Base-by-base conservation (phyloP, 139 green algal species). In the Chlorella sp. region DNA sequence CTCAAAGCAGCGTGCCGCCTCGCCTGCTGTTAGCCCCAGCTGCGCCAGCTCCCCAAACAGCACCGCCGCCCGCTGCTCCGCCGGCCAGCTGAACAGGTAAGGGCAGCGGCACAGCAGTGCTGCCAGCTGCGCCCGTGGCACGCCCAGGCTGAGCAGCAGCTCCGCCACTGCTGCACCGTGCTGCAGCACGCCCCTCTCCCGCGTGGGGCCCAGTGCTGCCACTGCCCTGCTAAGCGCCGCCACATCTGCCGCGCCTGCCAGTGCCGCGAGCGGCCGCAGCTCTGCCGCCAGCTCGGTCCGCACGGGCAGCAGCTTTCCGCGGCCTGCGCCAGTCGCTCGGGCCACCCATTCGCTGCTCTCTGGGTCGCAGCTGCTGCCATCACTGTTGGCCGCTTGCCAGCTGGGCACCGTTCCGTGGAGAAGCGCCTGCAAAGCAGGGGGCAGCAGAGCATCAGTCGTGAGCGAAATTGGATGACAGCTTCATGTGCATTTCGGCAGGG, bases 41-140 rank as follows among this genome's bases (percentile, higher is more conserved):
- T 17, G 11, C 56, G 30, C 41, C 76, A 82, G 76, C 76, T 82
- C 56, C 32, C 76, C 54, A 58, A 72, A 56, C 76, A 82, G 76
- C 76, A 82, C 38, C 7, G 19, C 76, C 17, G 56, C 56, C 2
- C 76, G 76, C 54, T 82, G 36, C 76, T 82, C 54, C 28, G 20
- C 56, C 20, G 56, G 56, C 76, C 76, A 56, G 54, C 56, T 82
- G 54, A 82, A 82, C 36, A 82, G 56, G 24, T 41, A 4, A 2
- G 76, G 76, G 76, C 76, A 82, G 24, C 36, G 76, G 24, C 28
- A 24, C 76, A 82, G 22, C 76, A 82, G 54, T 28, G 34, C 7
- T 1, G n/a, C 56, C 36, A 82, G 24, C 54, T 82, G 76, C 24
- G 11, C 38, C 34, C 56, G 34, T 0, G 24, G 22, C 26, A 82